Evolutionary conservation across 1,139 yeast species (phyloP).

Genomic region (Zhuliangozyma blackwelliae): DNA sequence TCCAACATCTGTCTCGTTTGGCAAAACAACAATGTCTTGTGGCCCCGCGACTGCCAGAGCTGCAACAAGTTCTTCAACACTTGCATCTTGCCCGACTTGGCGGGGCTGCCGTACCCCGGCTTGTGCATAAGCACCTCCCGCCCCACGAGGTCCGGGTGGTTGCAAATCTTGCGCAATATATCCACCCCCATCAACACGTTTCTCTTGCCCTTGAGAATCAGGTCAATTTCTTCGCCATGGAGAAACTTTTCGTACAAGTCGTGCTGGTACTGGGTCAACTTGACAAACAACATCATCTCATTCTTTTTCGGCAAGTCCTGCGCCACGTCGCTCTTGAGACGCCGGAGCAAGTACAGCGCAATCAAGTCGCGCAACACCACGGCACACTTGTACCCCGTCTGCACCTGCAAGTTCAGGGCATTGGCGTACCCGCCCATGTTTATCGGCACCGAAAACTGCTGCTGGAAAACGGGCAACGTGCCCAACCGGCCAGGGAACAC

Average conservation of each 20-base stretch:
- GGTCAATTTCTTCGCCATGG: constrained; percentile 67
- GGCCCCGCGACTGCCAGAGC: constrained; percentile 74
- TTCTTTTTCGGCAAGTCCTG: constrained; percentile 89
- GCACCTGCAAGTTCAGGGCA: constrained; percentile 93
- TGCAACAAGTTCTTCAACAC: constrained; percentile 73
- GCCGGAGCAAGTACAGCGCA: constrained; percentile 79
- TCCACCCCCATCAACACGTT: constrained; percentile 90
- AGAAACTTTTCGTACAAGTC: constrained; percentile 70
- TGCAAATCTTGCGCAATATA: constrained; percentile 83
- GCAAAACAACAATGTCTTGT: constrained; percentile 76
- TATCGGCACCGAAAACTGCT: constrained; percentile 87
- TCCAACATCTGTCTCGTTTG: constrained; percentile 95
- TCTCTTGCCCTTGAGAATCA: constrained; percentile 71
- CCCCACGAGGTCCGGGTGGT: constrained; percentile 87
- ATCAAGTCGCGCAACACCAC: constrained; percentile 83
- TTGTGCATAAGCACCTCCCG: constrained; percentile 42
- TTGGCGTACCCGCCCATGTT: constrained; percentile 98
- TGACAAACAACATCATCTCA: constrained; percentile 91
- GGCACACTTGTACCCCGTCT: constrained; percentile 95
- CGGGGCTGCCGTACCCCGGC: constrained; percentile 56
- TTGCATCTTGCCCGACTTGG: constrained; percentile 84
- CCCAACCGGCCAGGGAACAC: constrained; percentile 93
- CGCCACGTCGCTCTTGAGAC: constrained; percentile 95
- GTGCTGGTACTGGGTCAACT: constrained; percentile 72
- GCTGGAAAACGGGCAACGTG: constrained; percentile 90